phyloP scores from a whole-genome alignment of 1,139 yeast genomes.

The Suhomyces coccinellae region DNA sequence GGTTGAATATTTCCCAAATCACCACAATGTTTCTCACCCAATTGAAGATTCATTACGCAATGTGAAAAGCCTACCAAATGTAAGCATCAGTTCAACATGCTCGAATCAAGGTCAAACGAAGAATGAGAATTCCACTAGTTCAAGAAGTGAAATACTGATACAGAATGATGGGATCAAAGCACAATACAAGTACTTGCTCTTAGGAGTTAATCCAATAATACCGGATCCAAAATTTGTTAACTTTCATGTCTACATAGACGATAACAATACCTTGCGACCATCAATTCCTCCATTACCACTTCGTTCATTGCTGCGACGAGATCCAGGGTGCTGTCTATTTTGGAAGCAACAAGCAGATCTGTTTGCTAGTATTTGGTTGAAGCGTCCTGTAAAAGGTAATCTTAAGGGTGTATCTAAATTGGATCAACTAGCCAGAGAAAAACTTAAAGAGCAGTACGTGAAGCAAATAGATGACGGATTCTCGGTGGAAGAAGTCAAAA shows the following conservation, averaged over 20 bases:
- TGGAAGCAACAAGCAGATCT: constrained; percentile 13
- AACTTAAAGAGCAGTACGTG: constrained; percentile 14
- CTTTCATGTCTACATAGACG: constrained; percentile 4
- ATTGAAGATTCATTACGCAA: too few relatives aligned
- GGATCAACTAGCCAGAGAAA: constrained; percentile 11
- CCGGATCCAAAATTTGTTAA: constrained; percentile 6
- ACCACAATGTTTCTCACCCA: too few relatives aligned
- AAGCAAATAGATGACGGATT: constrained; percentile 17
- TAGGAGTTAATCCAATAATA: constrained; percentile 6
- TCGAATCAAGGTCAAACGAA: not conserved
- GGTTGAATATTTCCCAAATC: too few relatives aligned
- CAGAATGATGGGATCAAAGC: too few relatives aligned
- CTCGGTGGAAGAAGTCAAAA: constrained; percentile 14
- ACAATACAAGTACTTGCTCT: constrained; percentile 3
- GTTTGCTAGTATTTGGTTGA: constrained; percentile 11
- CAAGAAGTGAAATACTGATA: not conserved
- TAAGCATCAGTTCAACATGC: not conserved
- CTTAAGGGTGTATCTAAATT: constrained; percentile 4
- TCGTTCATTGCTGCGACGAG: constrained; percentile 20
- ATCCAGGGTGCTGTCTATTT: constrained; percentile 19
- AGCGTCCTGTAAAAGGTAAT: constrained; percentile 7
- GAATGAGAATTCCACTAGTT: not conserved
- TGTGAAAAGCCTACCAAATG: too few relatives aligned
- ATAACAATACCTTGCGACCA: constrained; percentile 5
- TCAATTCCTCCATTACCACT: constrained; percentile 16